phyloP scores from a whole-genome alignment of 257 asterid species.

The Anisodus acutangulus region DNA sequence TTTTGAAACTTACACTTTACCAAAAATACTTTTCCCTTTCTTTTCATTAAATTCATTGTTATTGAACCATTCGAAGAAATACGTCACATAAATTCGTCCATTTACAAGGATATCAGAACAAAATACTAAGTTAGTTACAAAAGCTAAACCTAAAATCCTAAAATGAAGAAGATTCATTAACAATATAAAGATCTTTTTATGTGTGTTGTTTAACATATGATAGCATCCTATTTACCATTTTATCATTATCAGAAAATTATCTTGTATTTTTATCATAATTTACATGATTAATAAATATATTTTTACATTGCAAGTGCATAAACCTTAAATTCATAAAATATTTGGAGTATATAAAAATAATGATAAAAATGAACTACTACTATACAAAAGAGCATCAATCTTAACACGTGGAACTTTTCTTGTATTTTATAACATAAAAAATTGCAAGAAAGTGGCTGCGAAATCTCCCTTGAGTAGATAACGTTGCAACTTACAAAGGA shows the following conservation, averaged over 20 bases:
- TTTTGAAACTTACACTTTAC: background rate
- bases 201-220: too few species aligned
- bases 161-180: too few species aligned
- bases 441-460: background rate
- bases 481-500: background rate
- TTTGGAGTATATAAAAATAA: too few species aligned
- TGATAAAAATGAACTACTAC: background rate
- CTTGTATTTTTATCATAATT: too few species aligned
- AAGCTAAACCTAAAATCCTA: too few species aligned
- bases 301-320: background rate
- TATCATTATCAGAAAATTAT: too few species aligned
- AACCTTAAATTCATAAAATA: too few species aligned
- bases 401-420: background rate
- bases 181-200: too few species aligned
- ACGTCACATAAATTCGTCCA: background rate
- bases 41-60: background rate
- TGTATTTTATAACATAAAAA: background rate
- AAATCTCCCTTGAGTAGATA: constrained; percentile 1
- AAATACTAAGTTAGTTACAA: too few species aligned
- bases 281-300: too few species aligned
- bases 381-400: background rate
- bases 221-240: too few species aligned
- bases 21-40: background rate
- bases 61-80: background rate
- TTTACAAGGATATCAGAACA: too few species aligned